A percentile compares a stretch with the other conserved stretches of the same genome.
Conservation (phyloP, 495 filamentous ascomycete species). For the Xylaria longipes region DNA sequence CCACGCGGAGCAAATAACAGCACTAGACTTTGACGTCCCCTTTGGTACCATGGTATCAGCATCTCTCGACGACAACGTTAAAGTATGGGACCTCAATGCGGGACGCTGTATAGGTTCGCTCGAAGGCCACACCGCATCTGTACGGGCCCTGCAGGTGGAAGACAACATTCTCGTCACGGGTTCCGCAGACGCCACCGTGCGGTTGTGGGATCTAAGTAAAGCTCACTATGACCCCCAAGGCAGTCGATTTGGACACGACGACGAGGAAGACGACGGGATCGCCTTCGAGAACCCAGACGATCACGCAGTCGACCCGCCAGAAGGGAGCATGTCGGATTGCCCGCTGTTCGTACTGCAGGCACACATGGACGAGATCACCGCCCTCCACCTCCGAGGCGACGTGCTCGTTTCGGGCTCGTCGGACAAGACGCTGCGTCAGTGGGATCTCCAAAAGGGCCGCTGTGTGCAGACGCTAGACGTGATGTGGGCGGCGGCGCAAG, state of each 20-base stretch:
- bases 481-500: slow-evolving; percentile 97
- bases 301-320: slow-evolving; percentile 65
- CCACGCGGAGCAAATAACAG: slow-evolving; percentile 87
- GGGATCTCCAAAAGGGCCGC: slow-evolving; percentile 94
- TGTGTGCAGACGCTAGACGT: slow-evolving; percentile 98
- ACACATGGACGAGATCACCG: slow-evolving; percentile 94
- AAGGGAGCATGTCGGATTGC: slow-evolving; percentile 83
- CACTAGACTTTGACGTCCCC: slow-evolving; percentile 93
- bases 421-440: slow-evolving; percentile 96
- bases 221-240: slow-evolving; percentile 65
- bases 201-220: slow-evolving; percentile 86
- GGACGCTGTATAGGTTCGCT: slow-evolving; percentile 89
- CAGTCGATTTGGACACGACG: slow-evolving; percentile 69
- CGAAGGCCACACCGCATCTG: slow-evolving; percentile 94
- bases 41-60: slow-evolving; percentile 97
- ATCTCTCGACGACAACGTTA: slow-evolving; percentile 93
- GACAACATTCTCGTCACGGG: slow-evolving; percentile 96
- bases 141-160: slow-evolving; percentile 90
- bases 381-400: slow-evolving; percentile 85
- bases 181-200: slow-evolving; percentile 93
- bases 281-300: slow-evolving; percentile 66
- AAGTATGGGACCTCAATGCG: slow-evolving; percentile 94
- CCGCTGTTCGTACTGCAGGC: slow-evolving; percentile 84
- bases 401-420: slow-evolving; percentile 94
- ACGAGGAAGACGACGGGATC: slow-evolving; percentile 66